These are phyloP conservation scores for Phytophthora kernoviae DNA, from an alignment of 352 stramenopile genomes.

Conservation along the genomic window DNA sequence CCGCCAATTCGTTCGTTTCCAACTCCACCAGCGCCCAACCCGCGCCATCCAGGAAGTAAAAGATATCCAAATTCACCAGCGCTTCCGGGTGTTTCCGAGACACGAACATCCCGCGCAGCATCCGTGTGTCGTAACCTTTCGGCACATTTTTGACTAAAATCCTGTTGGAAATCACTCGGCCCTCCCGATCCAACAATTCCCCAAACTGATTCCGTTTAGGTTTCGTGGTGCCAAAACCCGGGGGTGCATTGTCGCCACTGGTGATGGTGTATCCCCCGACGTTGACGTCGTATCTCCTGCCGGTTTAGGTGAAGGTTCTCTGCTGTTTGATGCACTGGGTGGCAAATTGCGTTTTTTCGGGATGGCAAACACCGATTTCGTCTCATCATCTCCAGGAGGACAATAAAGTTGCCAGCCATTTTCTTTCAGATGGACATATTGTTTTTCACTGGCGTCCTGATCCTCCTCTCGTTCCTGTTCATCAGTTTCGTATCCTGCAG, in stretches of 20 bases:
- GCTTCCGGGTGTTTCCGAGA: conserved; percentile 39
- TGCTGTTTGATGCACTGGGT: conserved; percentile 31
- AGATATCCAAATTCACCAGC: conserved; percentile 61
- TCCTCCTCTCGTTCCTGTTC: conserved; percentile 49
- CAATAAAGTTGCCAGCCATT: conserved; percentile 80
- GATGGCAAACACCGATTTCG: conserved; percentile 77
- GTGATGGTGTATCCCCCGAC: conserved; percentile 16
- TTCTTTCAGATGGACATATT: conserved; percentile 42
- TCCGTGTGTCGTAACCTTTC: conserved; percentile 46
- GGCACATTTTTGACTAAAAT: conserved; percentile 75
- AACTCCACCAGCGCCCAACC: conserved; percentile 83
- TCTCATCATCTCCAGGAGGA: conserved; percentile 57
- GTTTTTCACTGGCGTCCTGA: conserved; percentile 30
- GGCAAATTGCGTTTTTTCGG: conserved; percentile 57
- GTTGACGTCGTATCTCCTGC: conserved; percentile 21
- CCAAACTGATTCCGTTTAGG: conserved; percentile 27
- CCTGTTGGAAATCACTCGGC: conserved; percentile 59
- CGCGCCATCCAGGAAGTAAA: conserved; percentile 72
- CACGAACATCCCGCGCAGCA: conserved; percentile 55
- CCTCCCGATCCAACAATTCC: conserved; percentile 51
- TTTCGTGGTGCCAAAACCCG: conserved; percentile 21
- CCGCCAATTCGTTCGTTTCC: conserved; percentile 45
- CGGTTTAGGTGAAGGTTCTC: conserved; percentile 44
- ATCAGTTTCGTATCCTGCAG: conserved; percentile 35
- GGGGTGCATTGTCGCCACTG: not conserved